Conservation (phyloP, 163 green algal species). For the Volvox carteri region DNA sequence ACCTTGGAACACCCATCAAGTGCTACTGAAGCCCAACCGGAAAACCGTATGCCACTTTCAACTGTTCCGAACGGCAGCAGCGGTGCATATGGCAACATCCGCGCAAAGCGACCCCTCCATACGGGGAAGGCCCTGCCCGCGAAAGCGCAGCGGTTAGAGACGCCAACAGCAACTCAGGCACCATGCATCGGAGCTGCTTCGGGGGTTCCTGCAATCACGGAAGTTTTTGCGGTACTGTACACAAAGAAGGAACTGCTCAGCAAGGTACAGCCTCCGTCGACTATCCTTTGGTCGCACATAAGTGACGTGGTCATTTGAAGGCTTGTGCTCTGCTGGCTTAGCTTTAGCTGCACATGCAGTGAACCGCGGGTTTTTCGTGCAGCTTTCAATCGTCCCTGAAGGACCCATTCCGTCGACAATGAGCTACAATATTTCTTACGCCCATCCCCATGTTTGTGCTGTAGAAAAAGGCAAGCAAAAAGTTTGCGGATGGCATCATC, state of each 20-base stretch:
- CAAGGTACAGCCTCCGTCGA: conserved; percentile 33
- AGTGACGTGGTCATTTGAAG: too few species aligned
- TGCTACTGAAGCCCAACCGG: background rate
- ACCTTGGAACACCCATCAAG: too few species aligned
- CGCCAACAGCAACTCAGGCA: background rate
- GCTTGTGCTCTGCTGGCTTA: too few species aligned
- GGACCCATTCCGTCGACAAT: too few species aligned
- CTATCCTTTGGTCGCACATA: too few species aligned
- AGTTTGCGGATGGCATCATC: conserved; percentile 56
- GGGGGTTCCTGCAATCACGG: background rate
- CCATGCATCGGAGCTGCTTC: background rate
- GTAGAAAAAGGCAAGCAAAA: conserved; percentile 63
- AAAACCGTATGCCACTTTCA: background rate
- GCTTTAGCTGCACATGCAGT: too few species aligned
- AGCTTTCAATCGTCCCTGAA: too few species aligned
- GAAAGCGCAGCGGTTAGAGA: background rate
- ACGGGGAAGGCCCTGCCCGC: background rate
- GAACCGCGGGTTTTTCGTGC: too few species aligned
- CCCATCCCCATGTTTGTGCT: too few species aligned
- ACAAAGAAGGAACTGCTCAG: conserved; percentile 50
- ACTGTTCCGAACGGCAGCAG: background rate
- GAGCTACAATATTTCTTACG: too few species aligned
- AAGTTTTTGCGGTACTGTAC: conserved; percentile 42
- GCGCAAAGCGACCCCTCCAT: background rate
- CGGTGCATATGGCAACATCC: conserved; percentile 18